A percentile compares a stretch with the other conserved stretches of the same genome.
Evolutionary conservation across 1,284 basidiomycete species (phyloP).

Genomic region (Cryptococcus neoformans): DNA sequence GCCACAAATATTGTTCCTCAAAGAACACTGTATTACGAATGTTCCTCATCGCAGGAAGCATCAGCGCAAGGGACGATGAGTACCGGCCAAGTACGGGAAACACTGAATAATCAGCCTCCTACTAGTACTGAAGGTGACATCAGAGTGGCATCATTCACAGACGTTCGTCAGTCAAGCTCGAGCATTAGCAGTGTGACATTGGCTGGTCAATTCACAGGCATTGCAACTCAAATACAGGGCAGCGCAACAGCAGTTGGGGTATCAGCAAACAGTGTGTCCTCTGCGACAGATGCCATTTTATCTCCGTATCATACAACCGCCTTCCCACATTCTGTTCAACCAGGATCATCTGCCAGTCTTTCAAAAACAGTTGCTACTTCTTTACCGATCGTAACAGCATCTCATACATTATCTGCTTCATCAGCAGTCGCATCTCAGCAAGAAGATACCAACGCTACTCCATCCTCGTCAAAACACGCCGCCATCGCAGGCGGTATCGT

Average conservation of each 20-base stretch:
- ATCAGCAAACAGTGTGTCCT: background rate
- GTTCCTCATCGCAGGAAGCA: background rate
- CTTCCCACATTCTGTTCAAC: background rate
- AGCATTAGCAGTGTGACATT: background rate
- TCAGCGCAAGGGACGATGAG: background rate
- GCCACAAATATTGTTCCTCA: constrained; percentile 18
- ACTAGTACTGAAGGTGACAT: background rate
- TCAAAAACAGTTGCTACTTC: background rate
- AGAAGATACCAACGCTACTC: background rate
- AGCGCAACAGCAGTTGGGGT: background rate
- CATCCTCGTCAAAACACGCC: background rate
- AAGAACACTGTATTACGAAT: constrained; percentile 19
- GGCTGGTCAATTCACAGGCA: background rate
- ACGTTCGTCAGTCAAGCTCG: background rate
- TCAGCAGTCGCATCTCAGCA: background rate
- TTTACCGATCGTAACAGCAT: background rate
- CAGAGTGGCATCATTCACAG: background rate
- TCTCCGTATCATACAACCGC: background rate
- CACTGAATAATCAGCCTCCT: too few species aligned
- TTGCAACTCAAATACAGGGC: background rate
- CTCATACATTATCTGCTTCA: background rate
- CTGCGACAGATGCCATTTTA: background rate
- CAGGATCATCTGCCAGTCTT: too few species aligned
- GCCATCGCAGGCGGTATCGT: constrained; percentile 12
- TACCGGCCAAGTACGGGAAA: background rate